Evolutionary conservation across 306 rosid genomes (phyloP).

Genomic region (Elaeagnus macrophylla): DNA sequence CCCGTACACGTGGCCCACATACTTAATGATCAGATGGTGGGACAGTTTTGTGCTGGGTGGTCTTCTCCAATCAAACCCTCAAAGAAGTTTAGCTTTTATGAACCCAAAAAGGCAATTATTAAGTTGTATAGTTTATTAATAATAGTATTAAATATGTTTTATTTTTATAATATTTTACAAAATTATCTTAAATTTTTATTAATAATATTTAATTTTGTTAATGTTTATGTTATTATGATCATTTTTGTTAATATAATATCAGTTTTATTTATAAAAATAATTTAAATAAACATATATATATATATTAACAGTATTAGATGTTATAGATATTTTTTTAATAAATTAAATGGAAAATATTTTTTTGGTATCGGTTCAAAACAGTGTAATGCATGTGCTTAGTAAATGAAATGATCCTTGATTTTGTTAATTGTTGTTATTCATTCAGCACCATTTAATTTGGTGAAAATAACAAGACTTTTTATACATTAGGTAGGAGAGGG

Average conservation of each 20-base stretch:
- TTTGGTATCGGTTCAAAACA: too few relatives aligned
- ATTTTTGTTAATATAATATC: too few relatives aligned
- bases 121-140: too few relatives aligned
- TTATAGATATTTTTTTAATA: too few relatives aligned
- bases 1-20: conserved; percentile 61
- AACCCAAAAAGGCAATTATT: not conserved
- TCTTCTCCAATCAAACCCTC: conserved; percentile 29
- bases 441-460: conserved; percentile 37
- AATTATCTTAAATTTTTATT: conserved; percentile 2
- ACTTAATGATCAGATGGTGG: conserved; percentile 40
- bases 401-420: conserved; percentile 12
- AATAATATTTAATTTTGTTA: too few relatives aligned
- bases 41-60: conserved; percentile 15
- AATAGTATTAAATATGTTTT: not conserved
- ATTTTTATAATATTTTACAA: conserved; percentile 19
- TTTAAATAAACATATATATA: too few relatives aligned
- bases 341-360: too few relatives aligned
- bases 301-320: too few relatives aligned
- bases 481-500: conserved; percentile 33
- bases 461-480: conserved; percentile 12
- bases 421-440: conserved; percentile 5
- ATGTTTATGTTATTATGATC: too few relatives aligned
- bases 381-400: conserved; percentile 46
- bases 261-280: too few relatives aligned
- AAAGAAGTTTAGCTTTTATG: conserved; percentile 23